phyloP scores from a whole-genome alignment of 805 yeast species.

The Wickerhamomyces queroliae region DNA sequence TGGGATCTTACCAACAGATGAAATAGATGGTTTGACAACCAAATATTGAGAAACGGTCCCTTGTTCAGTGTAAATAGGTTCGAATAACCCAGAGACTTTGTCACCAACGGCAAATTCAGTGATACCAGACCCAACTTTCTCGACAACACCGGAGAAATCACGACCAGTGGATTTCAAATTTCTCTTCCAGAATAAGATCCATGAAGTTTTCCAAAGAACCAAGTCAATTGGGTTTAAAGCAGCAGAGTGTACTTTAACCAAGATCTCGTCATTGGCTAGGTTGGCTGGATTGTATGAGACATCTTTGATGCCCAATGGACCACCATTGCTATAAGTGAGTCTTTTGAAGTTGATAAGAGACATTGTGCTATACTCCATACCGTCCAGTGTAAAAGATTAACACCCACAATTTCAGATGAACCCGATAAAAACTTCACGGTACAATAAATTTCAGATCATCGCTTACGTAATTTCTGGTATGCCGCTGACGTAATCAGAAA shows the following conservation, averaged over 20 bases:
- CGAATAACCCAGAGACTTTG: conserved; percentile 38
- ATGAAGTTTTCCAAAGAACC: conserved; percentile 31
- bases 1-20: conserved; percentile 34
- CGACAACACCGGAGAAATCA: conserved; percentile 50
- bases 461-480: no score
- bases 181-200: conserved; percentile 11
- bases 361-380: no score
- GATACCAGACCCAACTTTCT: conserved; percentile 40
- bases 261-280: conserved; percentile 24
- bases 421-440: no score
- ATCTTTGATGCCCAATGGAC: not conserved
- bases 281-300: not conserved
- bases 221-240: conserved; percentile 57
- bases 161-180: conserved; percentile 36
- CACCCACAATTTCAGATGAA: no score
- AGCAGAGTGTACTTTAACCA: conserved; percentile 41
- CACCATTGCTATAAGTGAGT: not conserved
- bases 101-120: conserved; percentile 44
- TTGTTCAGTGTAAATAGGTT: conserved; percentile 16
- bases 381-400: no score
- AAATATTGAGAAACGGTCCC: conserved; percentile 47
- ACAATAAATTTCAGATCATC: no score
- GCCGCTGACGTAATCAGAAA: no score
- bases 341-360: not conserved
- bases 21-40: conserved; percentile 26